Percentiles rank a stretch among this genome's conserved stretches.
Conservation (phyloP, 2,329 filamentous ascomycete species). For the Alternaria arborescens region DNA sequence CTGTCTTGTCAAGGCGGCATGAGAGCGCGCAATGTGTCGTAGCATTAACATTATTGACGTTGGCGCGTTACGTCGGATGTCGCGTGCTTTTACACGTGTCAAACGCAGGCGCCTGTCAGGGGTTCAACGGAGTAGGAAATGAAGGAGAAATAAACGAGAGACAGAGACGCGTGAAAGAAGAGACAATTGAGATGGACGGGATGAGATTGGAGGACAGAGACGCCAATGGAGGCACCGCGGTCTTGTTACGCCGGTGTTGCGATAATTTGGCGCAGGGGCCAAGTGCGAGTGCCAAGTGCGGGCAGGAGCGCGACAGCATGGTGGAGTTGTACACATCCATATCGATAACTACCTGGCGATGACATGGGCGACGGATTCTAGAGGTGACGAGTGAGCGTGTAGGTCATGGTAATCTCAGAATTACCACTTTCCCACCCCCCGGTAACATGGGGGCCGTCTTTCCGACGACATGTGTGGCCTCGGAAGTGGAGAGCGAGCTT, state of each 20-base stretch:
- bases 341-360: background rate
- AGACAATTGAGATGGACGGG: conserved; percentile 10
- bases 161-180: conserved; percentile 22
- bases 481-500: conserved; percentile 25
- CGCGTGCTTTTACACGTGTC: conserved; percentile 35
- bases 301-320: conserved; percentile 3
- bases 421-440: background rate
- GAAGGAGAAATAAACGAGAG: conserved; percentile 16
- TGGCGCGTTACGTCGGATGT: conserved; percentile 26
- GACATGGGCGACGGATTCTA: background rate
- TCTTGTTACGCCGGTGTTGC: conserved; percentile 16
- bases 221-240: conserved; percentile 9
- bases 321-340: background rate
- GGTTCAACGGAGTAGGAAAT: conserved; percentile 21
- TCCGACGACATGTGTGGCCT: conserved; percentile 16
- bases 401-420: background rate
- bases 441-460: conserved; percentile 15
- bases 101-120: conserved; percentile 19
- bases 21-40: conserved; percentile 31
- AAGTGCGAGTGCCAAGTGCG: conserved; percentile 8
- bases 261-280: conserved; percentile 13
- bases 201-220: background rate
- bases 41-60: conserved; percentile 45
- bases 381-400: background rate
- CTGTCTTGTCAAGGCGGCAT: conserved; percentile 29